A percentile compares a stretch with the other conserved stretches of the same genome.
Conservation (phyloP, 805 yeast genomes). For the Saturnispora saitoi region DNA sequence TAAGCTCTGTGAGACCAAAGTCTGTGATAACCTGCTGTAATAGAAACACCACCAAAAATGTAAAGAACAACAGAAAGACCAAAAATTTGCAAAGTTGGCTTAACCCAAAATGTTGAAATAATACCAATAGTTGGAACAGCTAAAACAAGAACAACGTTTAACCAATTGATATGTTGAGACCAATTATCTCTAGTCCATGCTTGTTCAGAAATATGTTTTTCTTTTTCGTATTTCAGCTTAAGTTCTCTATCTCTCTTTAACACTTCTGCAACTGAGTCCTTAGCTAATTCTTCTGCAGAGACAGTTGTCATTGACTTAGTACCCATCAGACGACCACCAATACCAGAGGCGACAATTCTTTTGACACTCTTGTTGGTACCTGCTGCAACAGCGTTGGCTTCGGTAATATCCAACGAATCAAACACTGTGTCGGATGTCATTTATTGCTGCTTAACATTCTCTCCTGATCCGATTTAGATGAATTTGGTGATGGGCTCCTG, state of each 20-base stretch:
- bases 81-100: constrained; percentile 41
- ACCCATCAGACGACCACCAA: constrained; percentile 75
- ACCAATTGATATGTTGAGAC: constrained; percentile 72
- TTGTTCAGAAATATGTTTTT: constrained; percentile 62
- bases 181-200: constrained; percentile 72
- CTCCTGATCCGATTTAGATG: too few relatives aligned
- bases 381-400: constrained; percentile 73
- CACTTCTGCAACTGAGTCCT: constrained; percentile 41
- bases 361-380: constrained; percentile 65
- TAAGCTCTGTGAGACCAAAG: constrained; percentile 72
- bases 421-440: background rate
- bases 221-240: constrained; percentile 32
- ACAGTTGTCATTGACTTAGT: constrained; percentile 63
- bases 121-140: constrained; percentile 52
- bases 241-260: constrained; percentile 38
- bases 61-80: constrained; percentile 44
- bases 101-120: constrained; percentile 34
- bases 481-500: background rate
- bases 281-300: constrained; percentile 54
- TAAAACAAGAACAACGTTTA: constrained; percentile 58
- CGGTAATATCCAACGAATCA: constrained; percentile 48
- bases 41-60: constrained; percentile 57
- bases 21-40: constrained; percentile 82
- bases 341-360: constrained; percentile 70
- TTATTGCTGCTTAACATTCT: background rate